Conservation (phyloP, 441 rosid species). For the Bocquillonia castaneifolia region DNA sequence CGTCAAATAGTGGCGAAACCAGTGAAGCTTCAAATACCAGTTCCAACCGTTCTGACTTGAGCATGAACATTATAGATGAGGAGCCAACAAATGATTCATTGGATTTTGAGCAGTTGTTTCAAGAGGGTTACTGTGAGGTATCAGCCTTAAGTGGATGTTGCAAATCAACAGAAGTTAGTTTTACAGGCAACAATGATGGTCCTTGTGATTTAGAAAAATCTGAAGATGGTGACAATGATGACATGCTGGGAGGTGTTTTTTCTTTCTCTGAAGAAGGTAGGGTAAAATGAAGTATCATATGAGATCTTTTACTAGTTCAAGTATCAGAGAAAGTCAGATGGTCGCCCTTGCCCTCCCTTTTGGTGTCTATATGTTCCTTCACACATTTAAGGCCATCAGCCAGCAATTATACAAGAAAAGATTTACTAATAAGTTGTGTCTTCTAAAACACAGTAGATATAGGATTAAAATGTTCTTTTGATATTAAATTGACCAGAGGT, state of each 20-base stretch:
- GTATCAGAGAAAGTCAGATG: background rate
- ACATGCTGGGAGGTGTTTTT: conserved; percentile 83
- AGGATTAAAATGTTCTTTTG: background rate
- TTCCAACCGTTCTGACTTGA: conserved; percentile 53
- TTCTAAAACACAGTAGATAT: background rate
- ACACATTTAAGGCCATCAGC: background rate
- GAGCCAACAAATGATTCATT: conserved; percentile 39
- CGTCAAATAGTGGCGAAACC: conserved; percentile 33
- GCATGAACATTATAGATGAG: conserved; percentile 46
- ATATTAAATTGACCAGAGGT: background rate
- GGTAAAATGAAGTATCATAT: background rate
- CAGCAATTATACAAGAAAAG: background rate
- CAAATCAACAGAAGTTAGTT: conserved; percentile 40
- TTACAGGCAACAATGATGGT: conserved; percentile 38
- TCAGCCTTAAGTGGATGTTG: conserved; percentile 25
- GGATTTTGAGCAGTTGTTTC: conserved; percentile 59
- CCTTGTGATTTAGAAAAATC: conserved; percentile 54
- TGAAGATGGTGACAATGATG: conserved; percentile 63
- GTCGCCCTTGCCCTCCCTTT: background rate
- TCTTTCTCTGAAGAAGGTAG: conserved; percentile 90
- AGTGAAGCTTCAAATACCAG: conserved; percentile 44
- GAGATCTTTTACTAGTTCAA: background rate
- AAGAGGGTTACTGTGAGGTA: conserved; percentile 53
- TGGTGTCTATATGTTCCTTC: background rate
- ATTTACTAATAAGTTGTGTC: background rate